Conservation (phyloP, 345 rosid species). For the Hirschfeldia incana region DNA sequence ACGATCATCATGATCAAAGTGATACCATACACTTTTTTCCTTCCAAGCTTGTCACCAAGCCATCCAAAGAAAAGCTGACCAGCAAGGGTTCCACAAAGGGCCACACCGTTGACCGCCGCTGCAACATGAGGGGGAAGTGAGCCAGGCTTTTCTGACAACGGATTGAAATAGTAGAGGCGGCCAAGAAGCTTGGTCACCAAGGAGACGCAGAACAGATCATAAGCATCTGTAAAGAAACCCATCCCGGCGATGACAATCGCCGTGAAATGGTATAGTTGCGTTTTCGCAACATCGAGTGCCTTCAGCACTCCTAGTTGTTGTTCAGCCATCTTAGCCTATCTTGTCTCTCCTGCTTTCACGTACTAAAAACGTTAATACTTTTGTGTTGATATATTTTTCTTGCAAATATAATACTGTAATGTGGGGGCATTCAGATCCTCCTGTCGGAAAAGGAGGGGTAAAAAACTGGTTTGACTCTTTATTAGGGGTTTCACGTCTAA, state of each 20-base stretch:
- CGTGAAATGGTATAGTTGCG: slow-evolving; percentile 50
- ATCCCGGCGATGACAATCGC: slow-evolving; percentile 49
- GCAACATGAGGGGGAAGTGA: slow-evolving; percentile 41
- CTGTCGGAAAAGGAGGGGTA: background rate
- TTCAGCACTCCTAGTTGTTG: slow-evolving; percentile 42
- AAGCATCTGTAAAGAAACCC: slow-evolving; percentile 53
- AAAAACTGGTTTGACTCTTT: background rate
- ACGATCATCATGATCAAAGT: slow-evolving; percentile 45
- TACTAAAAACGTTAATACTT: background rate
- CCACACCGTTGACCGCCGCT: slow-evolving; percentile 46
- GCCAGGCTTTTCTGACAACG: slow-evolving; percentile 34
- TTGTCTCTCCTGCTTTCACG: background rate
- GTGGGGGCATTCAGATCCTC: background rate
- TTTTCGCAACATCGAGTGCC: slow-evolving; percentile 49
- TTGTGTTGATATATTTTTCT: background rate
- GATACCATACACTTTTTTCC: slow-evolving; percentile 45
- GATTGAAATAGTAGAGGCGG: slow-evolving; percentile 44
- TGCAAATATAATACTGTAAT: background rate
- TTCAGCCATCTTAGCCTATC: slow-evolving; percentile 20
- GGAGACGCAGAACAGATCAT: slow-evolving; percentile 52
- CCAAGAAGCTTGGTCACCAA: slow-evolving; percentile 48
- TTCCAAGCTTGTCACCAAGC: slow-evolving; percentile 48
- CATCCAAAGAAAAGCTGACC: slow-evolving; percentile 48
- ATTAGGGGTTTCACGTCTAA: background rate
- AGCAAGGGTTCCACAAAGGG: slow-evolving; percentile 35